Evolutionary conservation across 2,329 filamentous ascomycete species (phyloP).

Genomic region (Aspergillus sp.): DNA sequence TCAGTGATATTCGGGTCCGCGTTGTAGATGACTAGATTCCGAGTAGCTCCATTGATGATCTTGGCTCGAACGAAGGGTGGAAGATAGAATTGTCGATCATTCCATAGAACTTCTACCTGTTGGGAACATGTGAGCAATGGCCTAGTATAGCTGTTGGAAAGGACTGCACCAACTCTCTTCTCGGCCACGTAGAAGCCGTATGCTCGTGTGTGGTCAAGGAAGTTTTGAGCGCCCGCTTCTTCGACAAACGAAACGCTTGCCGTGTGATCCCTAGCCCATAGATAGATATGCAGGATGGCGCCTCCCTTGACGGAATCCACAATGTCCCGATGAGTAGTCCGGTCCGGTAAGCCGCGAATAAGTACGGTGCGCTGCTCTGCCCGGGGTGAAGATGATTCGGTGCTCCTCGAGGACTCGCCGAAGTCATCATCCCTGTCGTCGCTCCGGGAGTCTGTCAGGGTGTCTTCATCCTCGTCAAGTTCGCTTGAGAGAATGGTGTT

Average conservation of each 20-base stretch:
- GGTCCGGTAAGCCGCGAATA: slow-evolving; percentile 65
- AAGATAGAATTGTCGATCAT: slow-evolving; percentile 70
- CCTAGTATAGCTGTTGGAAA: background rate
- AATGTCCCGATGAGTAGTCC: slow-evolving; percentile 68
- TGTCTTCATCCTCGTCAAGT: slow-evolving; percentile 27
- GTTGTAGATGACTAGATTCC: slow-evolving; percentile 72
- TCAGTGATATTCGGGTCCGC: slow-evolving; percentile 65
- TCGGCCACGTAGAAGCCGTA: slow-evolving; percentile 71
- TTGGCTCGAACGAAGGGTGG: slow-evolving; percentile 67
- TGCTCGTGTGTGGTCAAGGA: slow-evolving; percentile 66
- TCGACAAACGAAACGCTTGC: slow-evolving; percentile 73
- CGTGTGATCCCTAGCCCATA: slow-evolving; percentile 62
- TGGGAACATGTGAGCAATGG: background rate
- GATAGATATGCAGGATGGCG: slow-evolving; percentile 68
- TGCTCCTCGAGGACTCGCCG: slow-evolving; percentile 25
- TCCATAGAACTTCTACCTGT: slow-evolving; percentile 72
- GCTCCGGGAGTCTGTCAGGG: slow-evolving; percentile 27
- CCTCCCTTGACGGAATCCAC: slow-evolving; percentile 70
- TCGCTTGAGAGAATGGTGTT: slow-evolving; percentile 6
- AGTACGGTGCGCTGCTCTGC: slow-evolving; percentile 51
- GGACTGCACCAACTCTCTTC: slow-evolving; percentile 62
- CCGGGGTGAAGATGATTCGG: slow-evolving; percentile 21
- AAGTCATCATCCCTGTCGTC: slow-evolving; percentile 33
- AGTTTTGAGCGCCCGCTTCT: slow-evolving; percentile 65
- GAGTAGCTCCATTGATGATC: slow-evolving; percentile 68